Conservation (phyloP, 2,329 filamentous ascomycete species). For the Phoma sp. region DNA sequence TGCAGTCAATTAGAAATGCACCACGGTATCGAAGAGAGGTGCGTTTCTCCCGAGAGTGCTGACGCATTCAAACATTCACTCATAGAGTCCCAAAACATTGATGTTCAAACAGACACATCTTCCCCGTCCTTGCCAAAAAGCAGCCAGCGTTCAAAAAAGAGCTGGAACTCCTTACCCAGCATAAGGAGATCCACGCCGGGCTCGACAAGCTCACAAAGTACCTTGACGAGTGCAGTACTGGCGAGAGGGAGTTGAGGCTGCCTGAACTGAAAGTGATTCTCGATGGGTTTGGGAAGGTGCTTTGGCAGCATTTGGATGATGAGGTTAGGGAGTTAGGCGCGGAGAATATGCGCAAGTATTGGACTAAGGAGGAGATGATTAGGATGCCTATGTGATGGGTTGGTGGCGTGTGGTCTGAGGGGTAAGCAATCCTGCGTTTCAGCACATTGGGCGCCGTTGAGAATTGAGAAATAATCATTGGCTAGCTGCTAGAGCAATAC, state of each 20-base stretch:
- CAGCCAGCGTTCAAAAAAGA: slow-evolving; percentile 78
- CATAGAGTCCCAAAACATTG: not conserved
- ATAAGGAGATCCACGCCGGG: slow-evolving; percentile 78
- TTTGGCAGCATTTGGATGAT: slow-evolving; percentile 84
- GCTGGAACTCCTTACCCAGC: slow-evolving; percentile 74
- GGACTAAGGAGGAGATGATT: slow-evolving; percentile 76
- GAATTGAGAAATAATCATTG: too few relatives aligned
- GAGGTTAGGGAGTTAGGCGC: slow-evolving; percentile 80
- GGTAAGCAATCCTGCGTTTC: too few relatives aligned
- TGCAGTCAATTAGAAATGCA: slow-evolving; percentile 73
- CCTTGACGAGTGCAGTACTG: slow-evolving; percentile 64
- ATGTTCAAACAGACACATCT: slow-evolving; percentile 62
- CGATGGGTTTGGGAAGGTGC: slow-evolving; percentile 77
- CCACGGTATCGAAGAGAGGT: slow-evolving; percentile 80
- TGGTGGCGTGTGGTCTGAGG: too few relatives aligned
- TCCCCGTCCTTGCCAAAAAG: slow-evolving; percentile 75
- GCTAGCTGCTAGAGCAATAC: too few relatives aligned
- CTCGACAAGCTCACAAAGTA: slow-evolving; percentile 73
- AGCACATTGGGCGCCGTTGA: too few relatives aligned
- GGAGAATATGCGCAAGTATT: slow-evolving; percentile 87
- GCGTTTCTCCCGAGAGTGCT: not conserved
- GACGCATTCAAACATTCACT: too few relatives aligned
- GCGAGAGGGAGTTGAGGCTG: slow-evolving; percentile 66
- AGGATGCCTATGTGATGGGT: slow-evolving; percentile 23
- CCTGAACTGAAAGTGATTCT: slow-evolving; percentile 71